Conservation (phyloP, 495 filamentous ascomycete genomes). For the Trichoderma gamsii region DNA sequence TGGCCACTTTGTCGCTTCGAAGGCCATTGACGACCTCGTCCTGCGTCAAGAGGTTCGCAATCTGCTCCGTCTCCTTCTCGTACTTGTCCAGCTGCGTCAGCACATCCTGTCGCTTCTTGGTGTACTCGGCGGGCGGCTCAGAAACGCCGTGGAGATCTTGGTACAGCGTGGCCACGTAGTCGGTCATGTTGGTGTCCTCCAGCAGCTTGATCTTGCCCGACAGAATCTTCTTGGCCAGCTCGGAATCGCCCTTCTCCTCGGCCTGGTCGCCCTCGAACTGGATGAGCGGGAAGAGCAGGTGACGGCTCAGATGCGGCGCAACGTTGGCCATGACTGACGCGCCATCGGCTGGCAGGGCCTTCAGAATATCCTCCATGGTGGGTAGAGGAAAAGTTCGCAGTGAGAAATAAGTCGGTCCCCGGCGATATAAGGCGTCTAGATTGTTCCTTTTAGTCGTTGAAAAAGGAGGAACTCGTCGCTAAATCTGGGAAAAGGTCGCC, state of each 20-base stretch:
- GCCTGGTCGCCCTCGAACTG: constrained; percentile 64
- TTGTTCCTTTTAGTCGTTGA: constrained; percentile 16
- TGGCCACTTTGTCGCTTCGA: constrained; percentile 91
- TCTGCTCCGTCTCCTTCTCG: constrained; percentile 78
- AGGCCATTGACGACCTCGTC: constrained; percentile 83
- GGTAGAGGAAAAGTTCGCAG: background rate
- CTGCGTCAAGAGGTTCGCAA: constrained; percentile 73
- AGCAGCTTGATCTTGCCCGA: constrained; percentile 85
- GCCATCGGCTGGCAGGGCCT: constrained; percentile 60
- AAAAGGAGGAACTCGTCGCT: constrained; percentile 6
- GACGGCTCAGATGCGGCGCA: constrained; percentile 87
- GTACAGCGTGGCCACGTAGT: constrained; percentile 87
- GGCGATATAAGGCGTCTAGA: constrained; percentile 18
- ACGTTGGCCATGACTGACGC: constrained; percentile 68
- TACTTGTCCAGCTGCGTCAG: constrained; percentile 70
- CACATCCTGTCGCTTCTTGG: constrained; percentile 82
- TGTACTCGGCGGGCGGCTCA: constrained; percentile 74
- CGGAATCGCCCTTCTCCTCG: constrained; percentile 52
- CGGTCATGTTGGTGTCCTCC: constrained; percentile 95
- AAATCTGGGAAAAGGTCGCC: constrained; percentile 3
- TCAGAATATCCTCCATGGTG: constrained; percentile 64
- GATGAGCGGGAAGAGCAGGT: constrained; percentile 89
- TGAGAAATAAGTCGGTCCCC: constrained; percentile 13
- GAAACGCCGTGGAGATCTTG: constrained; percentile 75
- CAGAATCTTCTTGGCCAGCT: constrained; percentile 59